Base-by-base conservation (phyloP, 2,329 filamentous ascomycete species). In the Fusarium sp. region DNA sequence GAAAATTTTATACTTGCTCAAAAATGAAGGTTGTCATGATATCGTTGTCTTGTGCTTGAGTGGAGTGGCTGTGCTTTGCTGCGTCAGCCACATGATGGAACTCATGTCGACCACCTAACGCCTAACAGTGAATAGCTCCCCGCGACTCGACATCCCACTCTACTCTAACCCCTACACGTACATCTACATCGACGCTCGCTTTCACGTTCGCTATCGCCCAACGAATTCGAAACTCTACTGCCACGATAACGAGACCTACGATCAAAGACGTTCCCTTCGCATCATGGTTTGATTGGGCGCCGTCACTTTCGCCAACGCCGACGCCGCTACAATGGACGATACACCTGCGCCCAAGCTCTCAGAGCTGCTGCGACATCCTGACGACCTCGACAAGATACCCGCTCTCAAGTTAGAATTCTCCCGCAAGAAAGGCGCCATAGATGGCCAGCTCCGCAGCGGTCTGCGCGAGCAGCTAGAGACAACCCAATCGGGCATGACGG, bases 301-400 rank as follows among this genome's bases (percentile, higher is more conserved):
- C 46, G 46, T 57, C 56, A 47, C 50, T 51, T 54, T 44, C 67
- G 66, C 62, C 67, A 47, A 62, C 70, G 66, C 51, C 63, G 49
- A 63, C 67, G 62, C 68, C 55, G 59, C 66, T 69, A 72, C 64
- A 52, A 81, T 81, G 80, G 80, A 81, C 71, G 91, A 88, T 84
- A 87, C 90, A 73, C 87, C 88, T 62, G 88, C 88, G 46, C 89
- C 93, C 79, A 94, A 94, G 85, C 90, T 99, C 79, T 89, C 94
- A 71, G 95, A 98, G 84, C 89, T 98, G 66, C 90, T 99, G 72
- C 93, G 94, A 76, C 94, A 97, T 77, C 94, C 96, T 5, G 96
- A 99, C 78, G 96, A 99, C 82, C 90, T 99, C 72, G 96, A 99
- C 84, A 98, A 98, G 85, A 95, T 99, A 76, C 85, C 91, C 53